Conservation (phyloP, 2,329 filamentous ascomycete species). For the Diplodia mutila region DNA sequence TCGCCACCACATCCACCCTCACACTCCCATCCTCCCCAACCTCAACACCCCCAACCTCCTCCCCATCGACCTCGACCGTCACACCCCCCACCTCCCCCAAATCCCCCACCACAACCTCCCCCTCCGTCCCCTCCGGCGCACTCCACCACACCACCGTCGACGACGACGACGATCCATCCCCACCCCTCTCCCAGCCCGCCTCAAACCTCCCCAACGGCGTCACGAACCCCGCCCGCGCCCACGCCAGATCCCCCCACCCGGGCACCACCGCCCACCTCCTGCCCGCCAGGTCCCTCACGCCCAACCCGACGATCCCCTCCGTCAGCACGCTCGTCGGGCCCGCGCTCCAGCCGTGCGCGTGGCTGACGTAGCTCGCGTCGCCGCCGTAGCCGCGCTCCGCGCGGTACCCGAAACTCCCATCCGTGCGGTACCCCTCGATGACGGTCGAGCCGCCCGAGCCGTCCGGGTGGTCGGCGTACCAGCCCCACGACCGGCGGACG, state of each 20-base stretch:
- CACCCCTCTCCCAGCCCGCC: conserved; percentile 37
- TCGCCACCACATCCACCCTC: conserved; percentile 3
- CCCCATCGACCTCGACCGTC: neutral
- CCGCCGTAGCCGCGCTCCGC: conserved; percentile 56
- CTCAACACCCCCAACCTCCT: neutral
- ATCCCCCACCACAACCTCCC: neutral
- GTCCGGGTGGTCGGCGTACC: conserved; percentile 61
- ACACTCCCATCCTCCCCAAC: neutral
- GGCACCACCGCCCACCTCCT: conserved; percentile 50
- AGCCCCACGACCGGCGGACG: conserved; percentile 62
- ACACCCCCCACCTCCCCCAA: neutral
- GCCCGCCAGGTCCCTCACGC: conserved; percentile 46
- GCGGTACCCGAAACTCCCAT: conserved; percentile 63
- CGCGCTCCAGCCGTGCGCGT: conserved; percentile 50
- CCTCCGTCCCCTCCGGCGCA: conserved; percentile 30
- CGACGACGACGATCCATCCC: conserved; percentile 8
- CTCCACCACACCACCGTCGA: conserved; percentile 19
- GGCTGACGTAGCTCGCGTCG: conserved; percentile 46
- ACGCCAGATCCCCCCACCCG: conserved; percentile 48
- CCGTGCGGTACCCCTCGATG: conserved; percentile 61
- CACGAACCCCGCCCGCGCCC: conserved; percentile 51
- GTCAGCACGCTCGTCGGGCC: conserved; percentile 39
- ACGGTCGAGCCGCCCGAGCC: conserved; percentile 62
- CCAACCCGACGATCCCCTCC: conserved; percentile 51
- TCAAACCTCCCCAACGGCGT: conserved; percentile 51